Base-by-base conservation (phyloP, 1,139 yeast genomes). In the Blastobotrys buckinghamii region DNA sequence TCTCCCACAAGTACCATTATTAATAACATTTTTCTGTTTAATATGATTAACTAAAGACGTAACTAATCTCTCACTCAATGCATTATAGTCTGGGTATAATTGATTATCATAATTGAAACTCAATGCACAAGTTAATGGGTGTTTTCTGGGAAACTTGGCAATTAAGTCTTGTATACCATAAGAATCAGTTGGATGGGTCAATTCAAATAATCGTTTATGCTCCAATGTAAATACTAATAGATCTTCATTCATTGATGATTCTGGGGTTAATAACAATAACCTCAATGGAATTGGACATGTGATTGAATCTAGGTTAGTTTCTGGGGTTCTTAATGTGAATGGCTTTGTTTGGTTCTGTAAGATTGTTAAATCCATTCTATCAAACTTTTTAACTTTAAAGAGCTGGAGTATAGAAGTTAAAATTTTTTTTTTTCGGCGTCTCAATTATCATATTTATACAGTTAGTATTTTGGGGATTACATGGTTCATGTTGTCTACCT, bases 161-260 rank as follows among this genome's bases (percentile, higher is more conserved):
- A 37, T 22, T 30, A 43, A 29, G 15, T 43, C 47, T 8, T 37
- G 37, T 9, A 37, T 12, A 6, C 36, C 42, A 16, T 43, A 43
- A 2, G 30, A 12, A 19, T 15, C 2, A 17, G 27, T 17, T 19
- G 12, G 9, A 22, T 22, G 24, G 24, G 7, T 4, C 4, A 22
- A 6, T 17, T 29, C 22, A 13, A 37, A 39, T n/a, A 43, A 10
- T 17, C 47, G 47, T 13, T 29, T 34, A 41, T 43, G 47, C 9
- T 43, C 37, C n/a, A 43, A 19, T 12, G 42, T 41, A 37, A 36
- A 43, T 17, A 43, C 47, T 17, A 43, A 13, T 20, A 43, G 6
- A 13, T 43, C 47, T n/a, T 43, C 45, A 37, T 22, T 36, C 16
- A 29, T 10, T 12, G 17, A 8, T 17, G 47, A 27, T n/a, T 27